Percentiles rank a stretch among this genome's conserved stretches.
Evolutionary conservation across 768 basidiomycete species (phyloP).

Genomic region (Neoboletus brunneissimus): DNA sequence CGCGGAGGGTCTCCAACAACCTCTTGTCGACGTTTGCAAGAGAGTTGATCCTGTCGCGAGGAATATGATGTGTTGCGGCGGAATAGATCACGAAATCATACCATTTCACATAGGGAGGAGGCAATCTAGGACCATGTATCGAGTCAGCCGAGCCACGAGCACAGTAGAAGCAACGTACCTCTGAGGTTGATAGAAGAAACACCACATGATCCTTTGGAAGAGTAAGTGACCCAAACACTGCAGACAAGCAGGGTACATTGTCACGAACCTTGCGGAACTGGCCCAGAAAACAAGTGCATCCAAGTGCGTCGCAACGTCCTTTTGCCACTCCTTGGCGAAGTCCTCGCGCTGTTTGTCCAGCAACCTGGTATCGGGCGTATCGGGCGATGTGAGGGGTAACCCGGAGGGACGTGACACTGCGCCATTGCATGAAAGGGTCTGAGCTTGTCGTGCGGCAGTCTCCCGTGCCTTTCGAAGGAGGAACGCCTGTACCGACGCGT

Average conservation of each 20-base stretch:
- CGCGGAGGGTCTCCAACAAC: constrained; percentile 51
- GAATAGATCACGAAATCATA: constrained; percentile 11
- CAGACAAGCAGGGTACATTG: not conserved
- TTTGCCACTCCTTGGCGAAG: constrained; percentile 28
- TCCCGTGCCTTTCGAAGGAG: constrained; percentile 34
- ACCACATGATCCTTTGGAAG: constrained; percentile 77
- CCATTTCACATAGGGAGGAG: constrained; percentile 59
- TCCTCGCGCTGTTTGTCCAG: constrained; percentile 20
- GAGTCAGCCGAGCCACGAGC: not conserved
- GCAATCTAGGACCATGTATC: constrained; percentile 32
- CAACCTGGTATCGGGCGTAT: not conserved
- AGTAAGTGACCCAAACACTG: not conserved
- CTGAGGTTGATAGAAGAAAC: constrained; percentile 75
- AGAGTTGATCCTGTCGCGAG: constrained; percentile 51
- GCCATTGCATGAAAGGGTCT: not conserved
- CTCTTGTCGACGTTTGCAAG: constrained; percentile 67
- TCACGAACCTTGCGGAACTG: constrained; percentile 65
- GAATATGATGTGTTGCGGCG: not conserved
- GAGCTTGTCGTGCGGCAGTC: not conserved
- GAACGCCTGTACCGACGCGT: constrained; percentile 53
- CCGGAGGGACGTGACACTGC: not conserved
- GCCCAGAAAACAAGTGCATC: constrained; percentile 78
- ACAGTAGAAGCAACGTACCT: constrained; percentile 40
- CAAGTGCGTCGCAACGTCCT: constrained; percentile 43
- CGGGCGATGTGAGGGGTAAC: not conserved